Evolutionary conservation across 169 alveolate genomes (phyloP), one percentile per base, ranked within the genome.

Genomic region (Eimeria praecox): DNA sequence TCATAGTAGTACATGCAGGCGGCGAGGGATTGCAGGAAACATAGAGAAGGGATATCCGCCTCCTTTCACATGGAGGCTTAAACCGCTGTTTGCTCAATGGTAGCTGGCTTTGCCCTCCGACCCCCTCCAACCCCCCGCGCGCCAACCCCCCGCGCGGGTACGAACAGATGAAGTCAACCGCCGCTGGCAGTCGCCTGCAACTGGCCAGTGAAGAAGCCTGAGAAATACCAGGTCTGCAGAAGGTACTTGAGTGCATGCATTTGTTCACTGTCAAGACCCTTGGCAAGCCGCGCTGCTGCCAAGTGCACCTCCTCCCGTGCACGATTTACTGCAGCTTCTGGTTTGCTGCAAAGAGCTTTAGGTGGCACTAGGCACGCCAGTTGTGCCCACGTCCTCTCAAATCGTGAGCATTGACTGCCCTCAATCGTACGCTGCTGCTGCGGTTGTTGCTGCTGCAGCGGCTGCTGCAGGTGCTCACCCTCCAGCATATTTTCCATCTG

Each of bases 151-250:
- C 99, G 98, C 3, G 97, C 98, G 9, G 98, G 98, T 2, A 97
- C 98, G 4, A 98, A 98, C 12, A 83, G 97, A 54, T 98, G 98
- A 95, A 96, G 97, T 92, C 96, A 98, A 52, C 99, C 98, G 35
- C 98, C 96, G 83, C 99, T 98, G 24, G 96, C 97, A 94, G 96
- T 97, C 40, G 96, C 95, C 90, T 98, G 88, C 90, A 83, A 24
- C 35, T 83, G 91, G 54, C 91, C 91, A 30, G 91, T 52, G 49
- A 86, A 86, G 77, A 14, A 54, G 38, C 93, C 93, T 35, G 93
- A 54, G 80, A 56, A 86, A 14, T 86, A 86, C 93, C 93, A 86
- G n/a, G 93, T 30, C n/a, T 62, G 93, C n/a, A 62, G 52, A 46
- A 86, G 93, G 44, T 35, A 46, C 40, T 3, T 33, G 12, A 86